Percentiles rank a stretch among this genome's conserved stretches.
These are phyloP conservation scores for Pythium biforme DNA, from an alignment of 352 stramenopile species.

Conservation along the genomic window DNA sequence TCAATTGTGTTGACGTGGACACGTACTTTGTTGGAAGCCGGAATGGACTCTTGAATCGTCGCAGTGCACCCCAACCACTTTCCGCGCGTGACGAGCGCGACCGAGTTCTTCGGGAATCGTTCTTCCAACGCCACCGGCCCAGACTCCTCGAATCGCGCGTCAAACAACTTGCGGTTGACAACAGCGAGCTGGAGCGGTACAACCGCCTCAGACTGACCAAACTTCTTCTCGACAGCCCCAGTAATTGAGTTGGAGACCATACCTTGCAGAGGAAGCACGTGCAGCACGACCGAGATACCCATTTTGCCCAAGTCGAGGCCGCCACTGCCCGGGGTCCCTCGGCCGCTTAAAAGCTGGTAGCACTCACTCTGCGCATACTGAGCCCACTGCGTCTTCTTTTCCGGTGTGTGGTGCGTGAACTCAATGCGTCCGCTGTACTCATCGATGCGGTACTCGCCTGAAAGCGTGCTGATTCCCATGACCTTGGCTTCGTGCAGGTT, in stretches of 20 bases:
- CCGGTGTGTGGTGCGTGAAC: slow-evolving; percentile 43
- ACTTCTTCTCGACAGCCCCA: slow-evolving; percentile 95
- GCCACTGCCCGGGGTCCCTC: slow-evolving; percentile 82
- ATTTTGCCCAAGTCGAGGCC: slow-evolving; percentile 91
- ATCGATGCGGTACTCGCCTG: slow-evolving; percentile 60
- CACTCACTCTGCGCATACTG: slow-evolving; percentile 69
- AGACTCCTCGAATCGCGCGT: slow-evolving; percentile 93
- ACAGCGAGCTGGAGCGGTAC: slow-evolving; percentile 96
- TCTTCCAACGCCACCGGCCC: slow-evolving; percentile 79
- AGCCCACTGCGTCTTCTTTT: slow-evolving; percentile 66
- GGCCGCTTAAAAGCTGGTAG: slow-evolving; percentile 67
- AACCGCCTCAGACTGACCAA: slow-evolving; percentile 92
- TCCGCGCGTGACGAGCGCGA: slow-evolving; percentile 88
- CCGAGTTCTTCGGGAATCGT: slow-evolving; percentile 86
- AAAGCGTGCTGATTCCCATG: slow-evolving; percentile 66
- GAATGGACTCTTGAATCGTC: slow-evolving; percentile 53
- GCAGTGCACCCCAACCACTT: slow-evolving; percentile 92
- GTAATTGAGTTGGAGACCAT: slow-evolving; percentile 95
- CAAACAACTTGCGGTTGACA: slow-evolving; percentile 87
- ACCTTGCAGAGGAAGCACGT: slow-evolving; percentile 87
- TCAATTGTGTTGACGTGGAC: slow-evolving; percentile 93
- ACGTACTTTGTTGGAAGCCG: slow-evolving; percentile 81
- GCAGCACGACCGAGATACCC: slow-evolving; percentile 61
- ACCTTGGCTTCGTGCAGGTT: slow-evolving; percentile 96
- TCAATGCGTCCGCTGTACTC: slow-evolving; percentile 25